Percentiles rank a stretch among this genome's conserved stretches.
Conservation (phyloP, 2,329 filamentous ascomycete species). For the Colletotrichum sidae region DNA sequence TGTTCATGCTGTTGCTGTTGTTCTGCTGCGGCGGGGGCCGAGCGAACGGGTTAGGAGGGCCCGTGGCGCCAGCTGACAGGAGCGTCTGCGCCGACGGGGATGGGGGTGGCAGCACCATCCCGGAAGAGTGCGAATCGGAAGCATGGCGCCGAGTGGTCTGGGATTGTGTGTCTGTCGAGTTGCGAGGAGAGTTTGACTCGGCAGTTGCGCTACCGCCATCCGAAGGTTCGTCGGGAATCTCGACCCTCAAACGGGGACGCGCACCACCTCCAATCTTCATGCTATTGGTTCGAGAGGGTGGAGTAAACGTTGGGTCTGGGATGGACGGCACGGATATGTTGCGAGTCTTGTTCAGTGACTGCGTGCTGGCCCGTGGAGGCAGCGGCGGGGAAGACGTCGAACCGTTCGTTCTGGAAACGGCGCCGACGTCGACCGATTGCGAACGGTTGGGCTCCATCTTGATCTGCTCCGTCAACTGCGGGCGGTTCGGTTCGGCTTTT, state of each 20-base stretch:
- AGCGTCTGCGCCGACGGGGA: slow-evolving; percentile 89
- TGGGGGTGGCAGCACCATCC: slow-evolving; percentile 87
- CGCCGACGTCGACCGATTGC: slow-evolving; percentile 73
- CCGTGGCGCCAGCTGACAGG: slow-evolving; percentile 89
- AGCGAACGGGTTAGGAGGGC: slow-evolving; percentile 95
- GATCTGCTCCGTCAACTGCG: slow-evolving; percentile 35
- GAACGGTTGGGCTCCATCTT: slow-evolving; percentile 57
- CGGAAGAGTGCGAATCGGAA: slow-evolving; percentile 67
- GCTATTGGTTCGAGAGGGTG: slow-evolving; percentile 84
- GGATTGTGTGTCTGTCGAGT: slow-evolving; percentile 68
- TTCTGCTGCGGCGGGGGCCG: slow-evolving; percentile 81
- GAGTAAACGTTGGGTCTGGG: slow-evolving; percentile 73
- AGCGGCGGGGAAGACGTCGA: slow-evolving; percentile 67
- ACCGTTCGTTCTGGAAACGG: slow-evolving; percentile 61
- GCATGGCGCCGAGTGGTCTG: slow-evolving; percentile 61
- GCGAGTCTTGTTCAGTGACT: slow-evolving; percentile 59
- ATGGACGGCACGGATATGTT: slow-evolving; percentile 69
- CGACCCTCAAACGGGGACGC: slow-evolving; percentile 88
- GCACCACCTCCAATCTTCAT: slow-evolving; percentile 73
- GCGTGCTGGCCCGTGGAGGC: slow-evolving; percentile 61
- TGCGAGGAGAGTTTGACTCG: slow-evolving; percentile 74
- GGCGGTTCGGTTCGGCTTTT: slow-evolving; percentile 50
- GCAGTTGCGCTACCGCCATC: slow-evolving; percentile 80
- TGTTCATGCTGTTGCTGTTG: slow-evolving; percentile 61
- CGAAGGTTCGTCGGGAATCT: slow-evolving; percentile 92